These are phyloP conservation scores for Arctium lappa DNA, from an alignment of 129 eudicot species.

Conservation along the genomic window DNA sequence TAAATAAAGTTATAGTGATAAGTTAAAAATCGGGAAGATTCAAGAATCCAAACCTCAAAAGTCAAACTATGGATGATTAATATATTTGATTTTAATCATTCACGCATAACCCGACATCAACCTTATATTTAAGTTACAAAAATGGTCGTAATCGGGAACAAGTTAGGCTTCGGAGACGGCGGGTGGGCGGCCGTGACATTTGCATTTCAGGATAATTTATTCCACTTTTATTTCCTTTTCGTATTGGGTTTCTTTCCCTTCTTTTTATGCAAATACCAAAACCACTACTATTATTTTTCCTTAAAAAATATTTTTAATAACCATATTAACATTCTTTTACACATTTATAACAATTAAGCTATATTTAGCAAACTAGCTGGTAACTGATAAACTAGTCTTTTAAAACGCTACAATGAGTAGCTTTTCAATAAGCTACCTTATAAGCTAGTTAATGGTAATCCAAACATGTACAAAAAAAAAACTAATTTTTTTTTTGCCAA, in stretches of 20 bases:
- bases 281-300: background rate
- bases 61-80: constrained; percentile 25
- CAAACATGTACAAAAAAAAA: no score
- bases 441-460: no score
- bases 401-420: no score
- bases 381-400: no score
- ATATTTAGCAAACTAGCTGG: no score
- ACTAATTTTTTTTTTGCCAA: no score
- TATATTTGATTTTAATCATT: constrained; percentile 15
- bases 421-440: no score
- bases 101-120: constrained; percentile 36
- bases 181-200: constrained; percentile 33
- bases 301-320: no score
- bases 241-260: background rate
- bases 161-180: constrained; percentile 29
- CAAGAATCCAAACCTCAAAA: constrained; percentile 3
- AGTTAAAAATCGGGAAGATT: constrained; percentile 10
- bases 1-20: background rate
- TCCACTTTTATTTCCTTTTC: background rate
- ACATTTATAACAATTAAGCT: no score
- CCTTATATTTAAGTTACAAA: constrained; percentile 6
- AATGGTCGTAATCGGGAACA: constrained; percentile 27
- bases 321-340: no score
- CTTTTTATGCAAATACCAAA: no score
- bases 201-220: constrained; percentile 1